phyloP scores from a whole-genome alignment of 2,329 filamentous ascomycete species.

The Xylariaceae sp. region DNA sequence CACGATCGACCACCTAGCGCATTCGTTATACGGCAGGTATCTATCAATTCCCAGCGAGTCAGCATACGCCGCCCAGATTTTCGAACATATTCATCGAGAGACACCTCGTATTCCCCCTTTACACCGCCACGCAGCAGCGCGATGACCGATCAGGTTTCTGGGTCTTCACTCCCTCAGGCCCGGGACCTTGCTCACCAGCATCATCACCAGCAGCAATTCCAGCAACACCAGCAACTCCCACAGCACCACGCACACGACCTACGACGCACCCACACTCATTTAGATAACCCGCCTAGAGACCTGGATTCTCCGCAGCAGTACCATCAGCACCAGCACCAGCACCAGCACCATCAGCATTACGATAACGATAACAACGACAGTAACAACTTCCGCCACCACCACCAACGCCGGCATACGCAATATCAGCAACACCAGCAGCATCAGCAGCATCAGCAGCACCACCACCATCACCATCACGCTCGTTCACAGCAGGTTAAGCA shows the following conservation, averaged over 20 bases:
- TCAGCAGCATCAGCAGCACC: constrained; percentile 15
- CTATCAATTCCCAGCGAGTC: constrained; percentile 25
- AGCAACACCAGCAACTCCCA: background rate
- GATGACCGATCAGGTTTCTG: constrained; percentile 42
- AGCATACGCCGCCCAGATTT: constrained; percentile 28
- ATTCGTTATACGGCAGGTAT: constrained; percentile 22
- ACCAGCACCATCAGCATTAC: constrained; percentile 16
- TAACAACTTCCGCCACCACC: constrained; percentile 32
- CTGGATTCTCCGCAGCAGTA: constrained; percentile 12
- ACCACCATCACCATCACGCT: constrained; percentile 31
- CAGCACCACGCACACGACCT: background rate
- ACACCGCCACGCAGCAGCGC: constrained; percentile 36
- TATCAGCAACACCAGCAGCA: constrained; percentile 24
- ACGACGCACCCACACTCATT: constrained; percentile 32
- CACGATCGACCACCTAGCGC: constrained; percentile 31
- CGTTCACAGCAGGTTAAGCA: constrained; percentile 24
- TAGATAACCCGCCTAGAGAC: constrained; percentile 15
- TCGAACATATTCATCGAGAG: constrained; percentile 24
- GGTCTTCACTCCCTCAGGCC: constrained; percentile 47
- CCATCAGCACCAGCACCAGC: constrained; percentile 6
- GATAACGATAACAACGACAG: constrained; percentile 20
- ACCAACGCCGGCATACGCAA: constrained; percentile 17
- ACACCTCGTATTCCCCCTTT: constrained; percentile 33
- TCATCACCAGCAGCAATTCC: constrained; percentile 6
- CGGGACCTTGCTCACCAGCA: constrained; percentile 30